Percentiles rank a stretch among this genome's conserved stretches.
phyloP scores from a whole-genome alignment of 2,329 filamentous ascomycete species.

The Corinectria fuckeliana region DNA sequence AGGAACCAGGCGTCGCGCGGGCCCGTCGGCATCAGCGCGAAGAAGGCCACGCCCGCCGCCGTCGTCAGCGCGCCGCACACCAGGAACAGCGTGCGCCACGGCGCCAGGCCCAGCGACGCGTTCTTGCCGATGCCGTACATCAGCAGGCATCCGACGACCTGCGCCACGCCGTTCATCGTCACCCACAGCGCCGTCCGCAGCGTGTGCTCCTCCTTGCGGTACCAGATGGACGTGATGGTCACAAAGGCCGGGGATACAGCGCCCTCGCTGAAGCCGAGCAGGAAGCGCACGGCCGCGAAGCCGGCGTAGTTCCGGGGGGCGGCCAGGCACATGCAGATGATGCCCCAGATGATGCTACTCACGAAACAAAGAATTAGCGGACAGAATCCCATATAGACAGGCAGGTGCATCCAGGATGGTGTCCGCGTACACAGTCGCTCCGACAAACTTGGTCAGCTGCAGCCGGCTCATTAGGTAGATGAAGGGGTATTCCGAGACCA shows the following conservation, averaged over 20 bases:
- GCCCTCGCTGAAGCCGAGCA: slow-evolving; percentile 47
- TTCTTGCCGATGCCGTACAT: slow-evolving; percentile 49
- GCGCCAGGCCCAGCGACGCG: slow-evolving; percentile 42
- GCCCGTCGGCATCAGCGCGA: slow-evolving; percentile 53
- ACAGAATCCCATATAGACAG: too few relatives aligned
- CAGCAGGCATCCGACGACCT: slow-evolving; percentile 18
- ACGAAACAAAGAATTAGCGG: not conserved
- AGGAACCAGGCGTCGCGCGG: slow-evolving; percentile 58
- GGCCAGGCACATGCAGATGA: slow-evolving; percentile 52
- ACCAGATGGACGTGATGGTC: slow-evolving; percentile 23
- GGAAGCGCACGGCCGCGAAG: slow-evolving; percentile 48
- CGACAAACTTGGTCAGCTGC: slow-evolving; percentile 57
- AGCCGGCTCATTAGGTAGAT: slow-evolving; percentile 59
- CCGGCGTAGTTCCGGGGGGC: slow-evolving; percentile 48
- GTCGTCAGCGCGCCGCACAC: slow-evolving; percentile 56
- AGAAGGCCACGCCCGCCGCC: slow-evolving; percentile 52
- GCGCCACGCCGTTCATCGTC: slow-evolving; percentile 18
- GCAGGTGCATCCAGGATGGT: not conserved
- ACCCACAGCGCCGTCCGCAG: slow-evolving; percentile 21
- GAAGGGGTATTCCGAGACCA: slow-evolving; percentile 56
- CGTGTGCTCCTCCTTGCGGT: slow-evolving; percentile 18
- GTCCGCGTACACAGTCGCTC: slow-evolving; percentile 49
- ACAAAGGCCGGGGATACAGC: slow-evolving; percentile 19
- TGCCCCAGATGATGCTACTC: slow-evolving; percentile 49
- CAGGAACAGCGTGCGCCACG: slow-evolving; percentile 57